Evolutionary conservation across 768 basidiomycete species (phyloP).

Genomic region (Suillus cothurnatus): DNA sequence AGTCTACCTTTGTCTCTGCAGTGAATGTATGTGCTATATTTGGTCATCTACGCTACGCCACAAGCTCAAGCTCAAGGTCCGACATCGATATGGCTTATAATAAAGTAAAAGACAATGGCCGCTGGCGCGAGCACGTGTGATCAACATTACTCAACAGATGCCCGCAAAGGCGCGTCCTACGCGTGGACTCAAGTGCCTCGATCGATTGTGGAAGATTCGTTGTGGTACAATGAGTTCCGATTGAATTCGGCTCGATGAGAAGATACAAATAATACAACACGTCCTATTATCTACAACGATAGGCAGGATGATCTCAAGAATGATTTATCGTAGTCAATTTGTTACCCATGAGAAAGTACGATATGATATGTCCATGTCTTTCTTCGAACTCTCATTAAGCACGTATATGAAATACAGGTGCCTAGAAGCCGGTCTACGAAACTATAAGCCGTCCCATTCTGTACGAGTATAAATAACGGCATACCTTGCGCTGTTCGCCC

Average conservation of each 20-base stretch:
- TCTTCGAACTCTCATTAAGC: too few relatives aligned
- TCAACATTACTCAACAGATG: neutral
- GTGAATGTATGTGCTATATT: neutral
- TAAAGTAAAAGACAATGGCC: too few relatives aligned
- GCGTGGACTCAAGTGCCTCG: neutral
- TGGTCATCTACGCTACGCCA: neutral
- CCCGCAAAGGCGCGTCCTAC: neutral
- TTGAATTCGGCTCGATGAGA: neutral
- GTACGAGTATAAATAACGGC: neutral
- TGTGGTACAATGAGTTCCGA: neutral
- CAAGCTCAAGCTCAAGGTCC: neutral
- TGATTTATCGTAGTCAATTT: neutral
- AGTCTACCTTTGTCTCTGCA: neutral
- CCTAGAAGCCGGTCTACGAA: neutral
- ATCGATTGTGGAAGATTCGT: neutral
- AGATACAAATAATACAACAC: neutral
- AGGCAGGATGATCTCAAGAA: neutral
- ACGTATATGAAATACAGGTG: neutral
- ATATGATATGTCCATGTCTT: neutral
- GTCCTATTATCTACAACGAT: neutral
- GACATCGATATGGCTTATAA: too few relatives aligned
- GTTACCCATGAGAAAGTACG: neutral
- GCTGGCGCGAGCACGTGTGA: too few relatives aligned
- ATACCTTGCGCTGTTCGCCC: conserved; percentile 13
- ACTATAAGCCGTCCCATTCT: neutral